Evolutionary conservation across 1,284 basidiomycete species (phyloP).

Genomic region (Cryptococcus hybrid): DNA sequence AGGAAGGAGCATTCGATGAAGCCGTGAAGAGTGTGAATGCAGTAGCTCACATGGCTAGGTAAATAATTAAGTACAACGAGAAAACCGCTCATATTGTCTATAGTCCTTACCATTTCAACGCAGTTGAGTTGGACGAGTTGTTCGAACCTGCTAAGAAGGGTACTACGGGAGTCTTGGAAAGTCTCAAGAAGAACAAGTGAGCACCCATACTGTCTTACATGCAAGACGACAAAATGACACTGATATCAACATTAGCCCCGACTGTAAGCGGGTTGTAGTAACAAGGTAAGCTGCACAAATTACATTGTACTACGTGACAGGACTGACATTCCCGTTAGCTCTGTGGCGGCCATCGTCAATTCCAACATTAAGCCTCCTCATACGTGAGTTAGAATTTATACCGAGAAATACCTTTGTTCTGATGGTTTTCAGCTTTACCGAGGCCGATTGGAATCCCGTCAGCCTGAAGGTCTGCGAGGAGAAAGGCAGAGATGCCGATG

Average conservation of each 20-base stretch:
- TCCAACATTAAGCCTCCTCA: conserved; percentile 12
- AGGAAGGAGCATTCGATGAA: conserved; percentile 67
- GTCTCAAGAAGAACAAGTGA: conserved; percentile 50
- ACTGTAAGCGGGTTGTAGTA: conserved; percentile 65
- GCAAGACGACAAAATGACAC: neutral
- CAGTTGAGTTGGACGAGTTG: conserved; percentile 50
- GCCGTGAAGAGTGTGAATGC: conserved; percentile 65
- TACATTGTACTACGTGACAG: too few species aligned
- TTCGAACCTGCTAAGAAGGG: conserved; percentile 63
- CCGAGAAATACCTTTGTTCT: neutral
- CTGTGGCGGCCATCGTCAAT: conserved; percentile 56
- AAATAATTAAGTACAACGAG: too few species aligned
- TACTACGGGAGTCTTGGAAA: conserved; percentile 58
- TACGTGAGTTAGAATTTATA: conserved; percentile 1
- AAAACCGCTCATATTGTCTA: neutral
- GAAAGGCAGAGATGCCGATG: conserved; percentile 59
- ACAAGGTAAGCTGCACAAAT: conserved; percentile 40
- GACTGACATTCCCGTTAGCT: conserved; percentile 43
- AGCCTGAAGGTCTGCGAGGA: conserved; percentile 54
- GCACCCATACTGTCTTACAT: neutral
- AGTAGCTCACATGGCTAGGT: conserved; percentile 44
- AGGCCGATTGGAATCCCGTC: conserved; percentile 63
- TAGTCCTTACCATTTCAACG: conserved; percentile 33
- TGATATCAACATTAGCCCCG: conserved; percentile 31
- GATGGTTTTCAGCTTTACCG: conserved; percentile 28